phyloP scores from a whole-genome alignment of 306 rosid species.

The Sindora glabra region DNA sequence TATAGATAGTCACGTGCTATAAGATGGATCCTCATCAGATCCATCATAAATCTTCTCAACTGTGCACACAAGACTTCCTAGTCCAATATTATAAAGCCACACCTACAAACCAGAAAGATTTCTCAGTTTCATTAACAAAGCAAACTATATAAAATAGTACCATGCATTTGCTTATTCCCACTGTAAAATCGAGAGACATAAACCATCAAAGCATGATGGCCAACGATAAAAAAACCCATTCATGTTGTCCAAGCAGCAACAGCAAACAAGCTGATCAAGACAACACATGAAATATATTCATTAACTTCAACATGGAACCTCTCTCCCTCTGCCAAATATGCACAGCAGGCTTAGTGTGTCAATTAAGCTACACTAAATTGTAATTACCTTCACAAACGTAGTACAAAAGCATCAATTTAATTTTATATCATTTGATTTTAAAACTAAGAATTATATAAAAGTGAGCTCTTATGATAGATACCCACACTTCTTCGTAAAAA shows the following conservation, averaged over 20 bases:
- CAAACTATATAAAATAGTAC: conserved; percentile 1
- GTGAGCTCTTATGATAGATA: neutral
- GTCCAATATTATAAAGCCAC: conserved; percentile 75
- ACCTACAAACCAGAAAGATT: conserved; percentile 46
- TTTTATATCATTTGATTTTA: neutral
- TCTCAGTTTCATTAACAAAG: conserved; percentile 20
- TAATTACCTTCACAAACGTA: neutral
- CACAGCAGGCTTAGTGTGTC: neutral
- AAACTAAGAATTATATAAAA: neutral
- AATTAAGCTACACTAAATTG: conserved; percentile 3
- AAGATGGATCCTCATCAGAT: conserved; percentile 87
- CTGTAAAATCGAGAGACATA: neutral
- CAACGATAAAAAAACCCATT: neutral
- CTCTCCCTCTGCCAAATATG: too few species aligned
- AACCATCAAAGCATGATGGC: neutral
- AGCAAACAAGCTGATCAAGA: neutral
- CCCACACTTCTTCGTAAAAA: neutral
- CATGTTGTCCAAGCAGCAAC: too few species aligned
- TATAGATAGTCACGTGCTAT: conserved; percentile 66
- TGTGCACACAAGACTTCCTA: conserved; percentile 60
- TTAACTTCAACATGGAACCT: too few species aligned
- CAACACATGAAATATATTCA: neutral
- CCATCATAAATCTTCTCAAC: conserved; percentile 77
- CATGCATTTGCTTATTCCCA: neutral
- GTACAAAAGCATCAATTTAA: neutral